Evolutionary conservation across 176 grass and related monocot species (phyloP).

Genomic region (Poa pratensis): DNA sequence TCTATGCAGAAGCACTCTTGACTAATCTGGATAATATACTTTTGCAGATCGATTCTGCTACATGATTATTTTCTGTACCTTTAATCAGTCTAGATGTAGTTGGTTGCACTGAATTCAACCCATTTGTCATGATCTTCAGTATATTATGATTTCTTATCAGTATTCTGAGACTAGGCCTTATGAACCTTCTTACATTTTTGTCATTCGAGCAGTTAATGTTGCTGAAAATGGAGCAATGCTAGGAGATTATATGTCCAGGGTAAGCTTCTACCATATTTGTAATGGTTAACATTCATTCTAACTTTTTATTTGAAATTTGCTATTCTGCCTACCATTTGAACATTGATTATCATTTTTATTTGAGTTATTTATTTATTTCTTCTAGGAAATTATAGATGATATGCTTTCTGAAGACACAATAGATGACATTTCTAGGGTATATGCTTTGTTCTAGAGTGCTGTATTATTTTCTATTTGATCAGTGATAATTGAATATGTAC

Average conservation of each 20-base stretch:
- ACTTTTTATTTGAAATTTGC: background rate
- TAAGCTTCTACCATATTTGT: conserved; percentile 40
- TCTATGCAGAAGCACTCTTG: background rate
- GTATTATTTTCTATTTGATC: conserved; percentile 10
- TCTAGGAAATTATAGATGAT: conserved; percentile 44
- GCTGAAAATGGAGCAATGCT: conserved; percentile 62
- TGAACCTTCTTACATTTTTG: conserved; percentile 11
- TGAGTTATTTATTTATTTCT: conserved; percentile 17
- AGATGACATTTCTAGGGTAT: conserved; percentile 38
- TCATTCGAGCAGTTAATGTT: conserved; percentile 56
- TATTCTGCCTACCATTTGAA: conserved; percentile 8
- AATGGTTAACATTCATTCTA: background rate
- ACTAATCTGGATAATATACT: background rate
- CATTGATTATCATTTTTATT: background rate
- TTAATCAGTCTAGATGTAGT: background rate
- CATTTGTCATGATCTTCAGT: background rate
- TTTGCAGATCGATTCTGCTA: background rate
- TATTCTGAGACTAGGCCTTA: conserved; percentile 21
- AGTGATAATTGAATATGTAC: background rate
- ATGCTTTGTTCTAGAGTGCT: conserved; percentile 32
- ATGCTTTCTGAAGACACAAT: conserved; percentile 29
- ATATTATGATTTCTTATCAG: background rate
- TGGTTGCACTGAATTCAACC: background rate
- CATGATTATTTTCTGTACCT: background rate
- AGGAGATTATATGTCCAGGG: conserved; percentile 66